A percentile compares a stretch with the other conserved stretches of the same genome.
Conservation (phyloP, 2,329 filamentous ascomycete genomes). For the Sphaerulina populicola region DNA sequence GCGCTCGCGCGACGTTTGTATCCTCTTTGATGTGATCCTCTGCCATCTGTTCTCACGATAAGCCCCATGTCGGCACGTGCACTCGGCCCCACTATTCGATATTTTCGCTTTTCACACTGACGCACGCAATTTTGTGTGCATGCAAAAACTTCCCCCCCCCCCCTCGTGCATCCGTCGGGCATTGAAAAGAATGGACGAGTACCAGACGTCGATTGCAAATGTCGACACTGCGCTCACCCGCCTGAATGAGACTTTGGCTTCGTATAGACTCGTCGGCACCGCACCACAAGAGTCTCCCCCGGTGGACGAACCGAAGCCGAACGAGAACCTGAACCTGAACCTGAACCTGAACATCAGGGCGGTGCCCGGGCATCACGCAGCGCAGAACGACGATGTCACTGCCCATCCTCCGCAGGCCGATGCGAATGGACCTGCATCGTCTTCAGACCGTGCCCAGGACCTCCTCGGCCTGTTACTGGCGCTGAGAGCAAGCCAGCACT, state of each 20-base stretch:
- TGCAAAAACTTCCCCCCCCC: neutral
- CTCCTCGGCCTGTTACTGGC: conserved; percentile 2
- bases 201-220: conserved; percentile 25
- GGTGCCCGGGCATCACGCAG: neutral
- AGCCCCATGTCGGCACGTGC: no score
- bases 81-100: neutral
- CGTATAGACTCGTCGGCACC: conserved; percentile 22
- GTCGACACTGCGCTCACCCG: conserved; percentile 28
- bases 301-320: neutral
- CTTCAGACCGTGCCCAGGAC: neutral
- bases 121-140: neutral
- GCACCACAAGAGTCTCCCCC: neutral
- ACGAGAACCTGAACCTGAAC: no score
- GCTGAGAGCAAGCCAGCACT: conserved; percentile 12
- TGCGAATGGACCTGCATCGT: neutral
- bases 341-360: no score
- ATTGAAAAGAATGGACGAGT: conserved; percentile 24
- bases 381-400: neutral
- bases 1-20: no score
- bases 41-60: no score
- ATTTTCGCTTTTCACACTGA: neutral
- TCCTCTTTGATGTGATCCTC: no score
- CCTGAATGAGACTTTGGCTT: conserved; percentile 28
- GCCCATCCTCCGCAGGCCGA: neutral
- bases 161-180: neutral